Percentiles rank a stretch among this genome's conserved stretches.
phyloP scores from a whole-genome alignment of 257 asterid genomes.

The Scutellaria minor region DNA sequence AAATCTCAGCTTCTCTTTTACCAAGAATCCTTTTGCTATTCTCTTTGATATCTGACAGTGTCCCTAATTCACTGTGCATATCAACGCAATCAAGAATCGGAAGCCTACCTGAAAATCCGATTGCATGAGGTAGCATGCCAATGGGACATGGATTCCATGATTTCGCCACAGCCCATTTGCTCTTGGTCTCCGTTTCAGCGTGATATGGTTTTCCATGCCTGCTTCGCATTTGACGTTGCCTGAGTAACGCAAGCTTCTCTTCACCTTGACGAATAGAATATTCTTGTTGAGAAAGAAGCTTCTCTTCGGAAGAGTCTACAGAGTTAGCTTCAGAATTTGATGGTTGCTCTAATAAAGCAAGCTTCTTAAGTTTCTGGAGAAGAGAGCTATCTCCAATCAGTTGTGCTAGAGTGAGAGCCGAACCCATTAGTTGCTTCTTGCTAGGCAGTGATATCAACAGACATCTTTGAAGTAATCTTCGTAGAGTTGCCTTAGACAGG shows the following conservation, averaged over 20 bases:
- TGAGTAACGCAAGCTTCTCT: slow-evolving; percentile 52
- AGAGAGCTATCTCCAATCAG: slow-evolving; percentile 53
- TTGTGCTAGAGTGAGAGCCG: slow-evolving; percentile 58
- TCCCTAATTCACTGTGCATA: slow-evolving; percentile 30
- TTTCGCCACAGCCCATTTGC: slow-evolving; percentile 56
- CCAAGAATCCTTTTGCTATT: slow-evolving; percentile 35
- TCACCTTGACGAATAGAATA: slow-evolving; percentile 52
- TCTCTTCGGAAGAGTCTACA: slow-evolving; percentile 20
- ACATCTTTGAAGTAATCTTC: slow-evolving; percentile 62
- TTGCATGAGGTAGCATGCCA: slow-evolving; percentile 71
- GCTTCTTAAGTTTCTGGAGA: slow-evolving; percentile 62
- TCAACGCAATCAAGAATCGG: slow-evolving; percentile 54
- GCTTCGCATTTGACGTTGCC: slow-evolving; percentile 34
- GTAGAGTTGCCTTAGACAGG: slow-evolving; percentile 46
- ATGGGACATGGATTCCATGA: slow-evolving; percentile 83
- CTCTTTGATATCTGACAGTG: slow-evolving; percentile 32
- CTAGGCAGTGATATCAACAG: slow-evolving; percentile 52
- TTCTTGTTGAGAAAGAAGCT: slow-evolving; percentile 52
- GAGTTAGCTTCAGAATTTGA: slow-evolving; percentile 39
- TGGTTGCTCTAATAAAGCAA: slow-evolving; percentile 37
- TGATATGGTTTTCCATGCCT: slow-evolving; percentile 29
- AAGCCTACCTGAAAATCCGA: slow-evolving; percentile 65
- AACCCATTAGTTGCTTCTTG: slow-evolving; percentile 49
- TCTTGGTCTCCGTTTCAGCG: slow-evolving; percentile 29
- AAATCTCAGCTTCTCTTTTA: slow-evolving; percentile 59